Percentiles rank a stretch among this genome's conserved stretches.
phyloP scores from a whole-genome alignment of 306 rosid species.

The Prunus mongolica region DNA sequence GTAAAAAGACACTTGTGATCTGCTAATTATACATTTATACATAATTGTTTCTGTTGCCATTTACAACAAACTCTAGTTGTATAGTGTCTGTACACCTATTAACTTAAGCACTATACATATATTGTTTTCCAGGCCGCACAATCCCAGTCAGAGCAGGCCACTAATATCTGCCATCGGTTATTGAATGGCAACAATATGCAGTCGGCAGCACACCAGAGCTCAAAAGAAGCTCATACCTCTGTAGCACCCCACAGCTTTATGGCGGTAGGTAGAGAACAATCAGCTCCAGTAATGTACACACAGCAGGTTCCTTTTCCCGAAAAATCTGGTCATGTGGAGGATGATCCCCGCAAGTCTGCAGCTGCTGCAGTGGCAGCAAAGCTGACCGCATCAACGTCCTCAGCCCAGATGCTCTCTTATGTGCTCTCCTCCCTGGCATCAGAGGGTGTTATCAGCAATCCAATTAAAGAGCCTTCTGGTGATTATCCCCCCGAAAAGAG shows the following conservation, averaged over 20 bases:
- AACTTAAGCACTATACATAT: background rate
- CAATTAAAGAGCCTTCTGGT: conserved; percentile 49
- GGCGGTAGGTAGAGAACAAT: conserved; percentile 63
- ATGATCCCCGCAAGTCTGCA: conserved; percentile 87
- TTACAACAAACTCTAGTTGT: background rate
- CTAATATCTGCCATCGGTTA: conserved; percentile 50
- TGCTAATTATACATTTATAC: background rate
- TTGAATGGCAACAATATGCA: conserved; percentile 43
- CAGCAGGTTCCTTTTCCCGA: conserved; percentile 45
- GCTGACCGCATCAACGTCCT: conserved; percentile 90
- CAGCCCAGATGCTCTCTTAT: conserved; percentile 88
- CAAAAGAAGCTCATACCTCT: conserved; percentile 65
- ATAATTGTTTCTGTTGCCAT: background rate
- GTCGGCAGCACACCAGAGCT: conserved; percentile 46
- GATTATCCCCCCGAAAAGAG: conserved; percentile 78
- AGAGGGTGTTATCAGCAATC: conserved; percentile 79
- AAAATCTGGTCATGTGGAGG: conserved; percentile 55
- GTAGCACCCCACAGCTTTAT: conserved; percentile 47
- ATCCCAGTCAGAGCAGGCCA: conserved; percentile 63
- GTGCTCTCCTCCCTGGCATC: conserved; percentile 95
- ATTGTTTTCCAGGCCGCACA: conserved; percentile 67
- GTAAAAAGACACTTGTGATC: background rate
- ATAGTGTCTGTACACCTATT: background rate
- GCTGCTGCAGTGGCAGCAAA: conserved; percentile 99
- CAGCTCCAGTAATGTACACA: conserved; percentile 75